phyloP scores from a whole-genome alignment of 306 rosid genomes.

The Quercus agrifolia region DNA sequence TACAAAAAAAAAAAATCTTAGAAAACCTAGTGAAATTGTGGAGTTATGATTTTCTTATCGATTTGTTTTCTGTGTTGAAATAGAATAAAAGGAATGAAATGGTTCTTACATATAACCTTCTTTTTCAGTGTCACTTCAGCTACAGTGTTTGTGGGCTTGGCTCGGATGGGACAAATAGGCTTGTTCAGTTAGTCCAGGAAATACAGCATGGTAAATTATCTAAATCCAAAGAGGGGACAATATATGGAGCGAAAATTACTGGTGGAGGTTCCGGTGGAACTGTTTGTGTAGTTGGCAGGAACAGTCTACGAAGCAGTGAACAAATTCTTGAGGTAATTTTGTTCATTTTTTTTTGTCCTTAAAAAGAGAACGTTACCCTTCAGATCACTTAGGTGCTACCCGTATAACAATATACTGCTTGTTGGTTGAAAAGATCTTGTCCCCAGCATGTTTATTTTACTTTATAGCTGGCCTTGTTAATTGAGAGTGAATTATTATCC shows the following conservation, averaged over 20 bases:
- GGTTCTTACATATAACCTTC: neutral
- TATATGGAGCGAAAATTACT: slow-evolving; percentile 87
- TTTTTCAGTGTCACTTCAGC: slow-evolving; percentile 87
- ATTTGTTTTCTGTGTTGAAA: neutral
- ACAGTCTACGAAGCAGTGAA: slow-evolving; percentile 66
- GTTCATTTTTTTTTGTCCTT: neutral
- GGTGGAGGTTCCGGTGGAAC: slow-evolving; percentile 99
- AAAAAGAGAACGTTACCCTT: neutral
- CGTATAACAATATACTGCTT: neutral
- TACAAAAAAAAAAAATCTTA: no score
- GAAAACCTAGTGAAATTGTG: neutral
- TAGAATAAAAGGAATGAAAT: neutral
- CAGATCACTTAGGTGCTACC: neutral
- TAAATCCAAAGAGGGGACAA: slow-evolving; percentile 59
- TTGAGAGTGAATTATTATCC: neutral
- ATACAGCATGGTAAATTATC: slow-evolving; percentile 62
- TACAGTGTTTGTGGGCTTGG: slow-evolving; percentile 89
- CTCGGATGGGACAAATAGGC: slow-evolving; percentile 89
- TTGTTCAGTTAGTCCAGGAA: slow-evolving; percentile 79
- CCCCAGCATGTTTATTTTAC: neutral
- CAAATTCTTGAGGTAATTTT: slow-evolving; percentile 72
- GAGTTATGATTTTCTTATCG: neutral
- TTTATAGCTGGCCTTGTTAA: neutral
- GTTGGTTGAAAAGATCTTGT: neutral
- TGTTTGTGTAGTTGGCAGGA: slow-evolving; percentile 80